These are phyloP conservation scores for Periglandula ipomoeae DNA, from an alignment of 2,329 filamentous ascomycete genomes.

Conservation along the genomic window DNA sequence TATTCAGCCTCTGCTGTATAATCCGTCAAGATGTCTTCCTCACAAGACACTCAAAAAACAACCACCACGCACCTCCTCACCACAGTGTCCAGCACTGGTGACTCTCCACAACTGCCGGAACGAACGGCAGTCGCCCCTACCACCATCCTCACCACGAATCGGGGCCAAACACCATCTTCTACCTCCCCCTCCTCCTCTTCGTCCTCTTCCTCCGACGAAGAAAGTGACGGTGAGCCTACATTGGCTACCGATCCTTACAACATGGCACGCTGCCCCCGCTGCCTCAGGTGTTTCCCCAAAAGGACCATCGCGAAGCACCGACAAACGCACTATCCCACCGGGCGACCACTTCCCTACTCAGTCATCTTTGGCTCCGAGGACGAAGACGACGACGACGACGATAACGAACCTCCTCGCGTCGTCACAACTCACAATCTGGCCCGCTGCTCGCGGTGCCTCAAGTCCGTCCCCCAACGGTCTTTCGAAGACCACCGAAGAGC, in stretches of 20 bases:
- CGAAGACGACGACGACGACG: neutral
- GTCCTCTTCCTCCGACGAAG: neutral
- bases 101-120: neutral
- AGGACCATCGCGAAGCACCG: neutral
- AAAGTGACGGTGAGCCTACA: neutral
- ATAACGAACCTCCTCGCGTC: neutral
- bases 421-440: neutral
- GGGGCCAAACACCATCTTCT: neutral
- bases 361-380: neutral
- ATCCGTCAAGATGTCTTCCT: neutral
- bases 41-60: neutral
- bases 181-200: no score
- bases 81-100: neutral
- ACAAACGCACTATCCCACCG: neutral
- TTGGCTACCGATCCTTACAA: neutral
- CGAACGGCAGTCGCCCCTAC: neutral
- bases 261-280: neutral
- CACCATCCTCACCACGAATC: neutral
- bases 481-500: neutral
- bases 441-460: slow-evolving; percentile 3
- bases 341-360: neutral
- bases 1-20: no score
- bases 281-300: neutral
- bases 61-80: neutral
- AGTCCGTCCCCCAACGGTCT: neutral